Evolutionary conservation across 225 moss, liverwort and hornwort genomes (phyloP).

Genomic region (Climacium dendroides): DNA sequence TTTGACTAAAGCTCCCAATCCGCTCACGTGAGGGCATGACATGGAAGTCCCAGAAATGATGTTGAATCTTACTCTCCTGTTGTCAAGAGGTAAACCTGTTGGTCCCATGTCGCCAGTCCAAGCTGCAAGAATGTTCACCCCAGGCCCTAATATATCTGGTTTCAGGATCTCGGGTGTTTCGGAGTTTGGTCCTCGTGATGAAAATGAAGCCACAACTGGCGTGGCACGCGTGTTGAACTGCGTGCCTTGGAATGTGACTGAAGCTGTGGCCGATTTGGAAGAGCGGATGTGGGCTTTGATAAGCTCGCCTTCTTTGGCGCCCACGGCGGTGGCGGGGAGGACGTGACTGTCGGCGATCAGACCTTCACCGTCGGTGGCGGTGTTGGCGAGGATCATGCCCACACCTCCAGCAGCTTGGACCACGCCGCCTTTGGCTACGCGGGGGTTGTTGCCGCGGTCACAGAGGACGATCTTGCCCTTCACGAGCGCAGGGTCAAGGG

Average conservation of each 20-base stretch:
- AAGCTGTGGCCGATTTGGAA: slow-evolving; percentile 13
- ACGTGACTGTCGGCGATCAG: slow-evolving; percentile 80
- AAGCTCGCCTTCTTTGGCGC: slow-evolving; percentile 35
- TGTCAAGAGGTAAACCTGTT: slow-evolving; percentile 52
- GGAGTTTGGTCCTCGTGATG: slow-evolving; percentile 73
- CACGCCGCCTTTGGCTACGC: slow-evolving; percentile 73
- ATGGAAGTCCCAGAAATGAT: slow-evolving; percentile 89
- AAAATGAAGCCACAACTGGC: slow-evolving; percentile 78
- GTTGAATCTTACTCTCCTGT: slow-evolving; percentile 55
- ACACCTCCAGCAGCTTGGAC: slow-evolving; percentile 54
- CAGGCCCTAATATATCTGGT: slow-evolving; percentile 71
- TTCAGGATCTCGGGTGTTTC: slow-evolving; percentile 74
- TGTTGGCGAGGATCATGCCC: slow-evolving; percentile 78
- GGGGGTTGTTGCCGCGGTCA: slow-evolving; percentile 67
- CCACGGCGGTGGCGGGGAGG: slow-evolving; percentile 69
- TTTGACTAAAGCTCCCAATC: slow-evolving; percentile 64
- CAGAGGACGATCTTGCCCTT: slow-evolving; percentile 80
- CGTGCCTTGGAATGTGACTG: slow-evolving; percentile 60
- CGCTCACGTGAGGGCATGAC: slow-evolving; percentile 93
- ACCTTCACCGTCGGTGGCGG: slow-evolving; percentile 74
- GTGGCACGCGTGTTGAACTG: slow-evolving; percentile 48
- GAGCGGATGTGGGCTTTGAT: slow-evolving; percentile 43
- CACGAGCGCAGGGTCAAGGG: slow-evolving; percentile 56
- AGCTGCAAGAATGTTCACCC: slow-evolving; percentile 85
- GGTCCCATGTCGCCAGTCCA: slow-evolving; percentile 87